phyloP scores from a whole-genome alignment of 2,329 filamentous ascomycete genomes.

The Phaeophleospora eucalypticola region DNA sequence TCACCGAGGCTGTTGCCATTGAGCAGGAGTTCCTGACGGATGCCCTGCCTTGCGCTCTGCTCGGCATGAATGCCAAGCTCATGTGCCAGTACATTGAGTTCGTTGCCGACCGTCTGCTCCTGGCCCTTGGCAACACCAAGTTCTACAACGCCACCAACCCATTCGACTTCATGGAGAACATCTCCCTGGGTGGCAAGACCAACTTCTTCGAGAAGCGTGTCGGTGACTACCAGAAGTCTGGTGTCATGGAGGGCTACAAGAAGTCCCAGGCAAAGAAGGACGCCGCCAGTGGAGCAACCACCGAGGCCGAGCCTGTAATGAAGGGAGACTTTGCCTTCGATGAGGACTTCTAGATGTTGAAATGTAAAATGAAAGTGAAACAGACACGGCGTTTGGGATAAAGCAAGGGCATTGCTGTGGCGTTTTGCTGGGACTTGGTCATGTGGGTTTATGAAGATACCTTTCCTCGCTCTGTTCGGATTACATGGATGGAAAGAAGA shows the following conservation, averaged over 20 bases:
- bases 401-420: conserved; percentile 13
- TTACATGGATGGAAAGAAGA: conserved; percentile 7
- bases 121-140: conserved; percentile 92
- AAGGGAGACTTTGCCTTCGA: conserved; percentile 85
- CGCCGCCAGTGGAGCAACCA: conserved; percentile 26
- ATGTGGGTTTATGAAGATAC: conserved; percentile 11
- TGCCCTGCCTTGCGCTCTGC: conserved; percentile 83
- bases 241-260: conserved; percentile 89
- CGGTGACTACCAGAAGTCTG: conserved; percentile 98
- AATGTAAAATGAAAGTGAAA: not conserved
- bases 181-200: conserved; percentile 97
- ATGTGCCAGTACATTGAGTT: conserved; percentile 99
- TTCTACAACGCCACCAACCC: conserved; percentile 90
- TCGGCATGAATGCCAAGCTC: conserved; percentile 94
- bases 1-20: conserved; percentile 87
- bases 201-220: conserved; percentile 99
- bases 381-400: conserved; percentile 9
- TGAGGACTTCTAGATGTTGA: conserved; percentile 77
- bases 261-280: conserved; percentile 36
- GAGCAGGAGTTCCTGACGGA: conserved; percentile 98
- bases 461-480: conserved; percentile 11
- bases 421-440: conserved; percentile 11
- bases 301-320: conserved; percentile 43
- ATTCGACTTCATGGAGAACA: conserved; percentile 99
- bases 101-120: conserved; percentile 88